These are phyloP conservation scores for Solanum chacoense DNA, from an alignment of 305 asterid genomes.

Conservation along the genomic window DNA sequence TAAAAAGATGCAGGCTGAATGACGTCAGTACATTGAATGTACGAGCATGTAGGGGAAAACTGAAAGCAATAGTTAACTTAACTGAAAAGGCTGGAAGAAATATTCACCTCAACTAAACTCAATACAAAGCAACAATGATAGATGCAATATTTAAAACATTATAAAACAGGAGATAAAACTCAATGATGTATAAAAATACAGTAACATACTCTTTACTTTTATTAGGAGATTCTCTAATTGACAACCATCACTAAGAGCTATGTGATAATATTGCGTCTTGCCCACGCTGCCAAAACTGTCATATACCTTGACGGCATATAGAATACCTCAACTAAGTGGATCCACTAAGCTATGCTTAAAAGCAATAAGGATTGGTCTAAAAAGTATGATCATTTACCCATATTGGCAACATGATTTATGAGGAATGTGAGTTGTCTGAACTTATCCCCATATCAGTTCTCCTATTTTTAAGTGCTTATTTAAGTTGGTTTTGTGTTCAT, in stretches of 20 bases:
- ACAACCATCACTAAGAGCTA: not conserved
- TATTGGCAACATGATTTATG: not conserved
- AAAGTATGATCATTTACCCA: not conserved
- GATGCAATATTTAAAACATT: not conserved
- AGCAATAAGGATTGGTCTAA: no score
- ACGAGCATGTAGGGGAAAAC: not conserved
- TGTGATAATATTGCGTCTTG: not conserved
- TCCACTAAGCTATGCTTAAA: not conserved
- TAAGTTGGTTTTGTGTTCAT: not conserved
- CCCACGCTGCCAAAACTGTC: not conserved
- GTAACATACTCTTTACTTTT: not conserved
- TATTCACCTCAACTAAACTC: not conserved
- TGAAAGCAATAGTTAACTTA: not conserved
- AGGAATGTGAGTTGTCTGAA: not conserved
- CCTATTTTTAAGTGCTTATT: not conserved
- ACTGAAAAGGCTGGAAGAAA: not conserved
- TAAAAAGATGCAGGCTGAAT: not conserved
- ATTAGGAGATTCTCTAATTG: not conserved
- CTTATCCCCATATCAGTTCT: not conserved
- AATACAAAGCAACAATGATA: not conserved
- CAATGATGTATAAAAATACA: not conserved
- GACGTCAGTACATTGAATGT: not conserved
- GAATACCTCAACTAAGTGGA: no score
- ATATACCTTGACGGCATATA: no score
- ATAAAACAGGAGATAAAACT: not conserved